Conservation (phyloP, 2,329 filamentous ascomycete species). For the Fusarium pilosicola region DNA sequence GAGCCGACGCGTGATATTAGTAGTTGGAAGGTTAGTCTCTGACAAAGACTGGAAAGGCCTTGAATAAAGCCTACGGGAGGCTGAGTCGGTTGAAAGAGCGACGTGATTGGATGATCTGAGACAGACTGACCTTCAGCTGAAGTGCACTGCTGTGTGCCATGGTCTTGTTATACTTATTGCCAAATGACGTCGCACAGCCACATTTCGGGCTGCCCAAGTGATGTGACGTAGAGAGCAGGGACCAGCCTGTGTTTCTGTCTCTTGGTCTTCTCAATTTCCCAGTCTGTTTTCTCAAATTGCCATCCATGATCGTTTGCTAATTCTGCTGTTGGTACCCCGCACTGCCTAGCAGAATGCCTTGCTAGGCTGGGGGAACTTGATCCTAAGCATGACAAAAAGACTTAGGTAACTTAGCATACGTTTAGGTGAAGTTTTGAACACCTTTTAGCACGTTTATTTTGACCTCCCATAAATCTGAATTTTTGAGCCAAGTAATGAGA, state of each 20-base stretch:
- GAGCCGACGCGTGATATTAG: neutral
- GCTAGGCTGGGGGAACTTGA: no score
- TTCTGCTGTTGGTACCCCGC: neutral
- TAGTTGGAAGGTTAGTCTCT: fast-evolving
- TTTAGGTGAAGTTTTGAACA: no score
- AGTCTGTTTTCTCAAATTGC: neutral
- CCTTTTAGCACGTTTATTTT: no score
- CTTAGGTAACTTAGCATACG: no score
- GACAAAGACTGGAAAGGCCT: fast-evolving
- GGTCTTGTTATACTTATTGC: neutral
- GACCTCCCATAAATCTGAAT: no score
- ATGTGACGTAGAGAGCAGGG: no score
- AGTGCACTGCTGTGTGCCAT: fast-evolving
- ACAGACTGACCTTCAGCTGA: neutral
- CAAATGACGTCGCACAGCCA: neutral
- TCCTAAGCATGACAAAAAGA: no score
- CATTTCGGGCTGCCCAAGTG: neutral
- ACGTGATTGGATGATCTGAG: neutral
- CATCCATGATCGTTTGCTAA: no score
- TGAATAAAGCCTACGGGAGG: neutral
- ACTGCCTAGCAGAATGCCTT: neutral
- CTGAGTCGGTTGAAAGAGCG: fast-evolving
- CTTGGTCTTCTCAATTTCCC: fast-evolving
- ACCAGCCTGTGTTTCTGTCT: no score
- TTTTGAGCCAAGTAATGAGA: no score